Conservation (phyloP, 345 rosid species). For the Salix viminalis region DNA sequence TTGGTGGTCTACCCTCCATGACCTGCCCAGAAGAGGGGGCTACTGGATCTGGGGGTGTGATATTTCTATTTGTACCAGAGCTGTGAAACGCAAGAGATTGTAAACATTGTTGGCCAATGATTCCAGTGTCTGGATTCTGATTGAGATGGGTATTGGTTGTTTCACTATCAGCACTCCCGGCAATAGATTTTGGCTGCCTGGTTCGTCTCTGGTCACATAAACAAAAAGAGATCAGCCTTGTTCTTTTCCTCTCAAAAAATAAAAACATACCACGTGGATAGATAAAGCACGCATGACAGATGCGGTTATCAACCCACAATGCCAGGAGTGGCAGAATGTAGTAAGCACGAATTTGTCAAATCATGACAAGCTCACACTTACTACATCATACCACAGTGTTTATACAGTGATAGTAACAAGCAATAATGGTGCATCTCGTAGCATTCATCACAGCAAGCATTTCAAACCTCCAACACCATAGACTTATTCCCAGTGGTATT, state of each 20-base stretch:
- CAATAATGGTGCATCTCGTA: not conserved
- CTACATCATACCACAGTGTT: not conserved
- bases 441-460: not conserved
- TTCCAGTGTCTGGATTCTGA: slow-evolving; percentile 33
- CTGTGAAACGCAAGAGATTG: slow-evolving; percentile 56
- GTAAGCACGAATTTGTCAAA: not conserved
- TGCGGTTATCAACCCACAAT: not conserved
- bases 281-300: not conserved
- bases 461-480: not conserved
- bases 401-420: not conserved
- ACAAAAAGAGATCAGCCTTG: slow-evolving; percentile 1
- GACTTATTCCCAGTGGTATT: not conserved
- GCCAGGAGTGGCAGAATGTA: not conserved
- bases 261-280: not conserved
- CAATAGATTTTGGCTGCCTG: slow-evolving; percentile 41
- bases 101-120: slow-evolving; percentile 54
- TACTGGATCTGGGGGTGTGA: slow-evolving; percentile 16
- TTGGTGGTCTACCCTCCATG: slow-evolving; percentile 23
- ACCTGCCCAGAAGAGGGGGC: slow-evolving; percentile 10
- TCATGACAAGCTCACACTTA: not conserved
- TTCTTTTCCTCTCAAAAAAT: not conserved
- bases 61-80: slow-evolving; percentile 28
- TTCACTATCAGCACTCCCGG: slow-evolving; percentile 33
- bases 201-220: slow-evolving; percentile 39
- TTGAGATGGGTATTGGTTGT: slow-evolving; percentile 34